These are phyloP conservation scores for Actinomucor elegans DNA, from an alignment of 371 early-diverging fungal species.

Conservation along the genomic window DNA sequence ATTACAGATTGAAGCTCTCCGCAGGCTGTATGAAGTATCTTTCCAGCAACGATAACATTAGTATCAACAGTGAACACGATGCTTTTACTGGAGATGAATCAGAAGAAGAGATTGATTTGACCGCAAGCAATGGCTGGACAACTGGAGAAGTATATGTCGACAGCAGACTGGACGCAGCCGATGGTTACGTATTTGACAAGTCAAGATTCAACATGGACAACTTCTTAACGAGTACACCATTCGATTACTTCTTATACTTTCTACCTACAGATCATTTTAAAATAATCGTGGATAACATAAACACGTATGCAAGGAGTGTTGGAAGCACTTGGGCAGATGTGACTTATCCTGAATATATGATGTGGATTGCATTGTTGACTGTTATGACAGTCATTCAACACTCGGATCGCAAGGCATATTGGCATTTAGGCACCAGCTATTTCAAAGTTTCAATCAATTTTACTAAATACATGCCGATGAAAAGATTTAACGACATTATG, in stretches of 20 bases:
- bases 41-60: neutral
- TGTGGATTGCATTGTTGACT: neutral
- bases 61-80: no score
- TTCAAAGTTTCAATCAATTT: no score
- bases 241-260: no score
- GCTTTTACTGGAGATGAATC: neutral
- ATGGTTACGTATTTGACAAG: no score
- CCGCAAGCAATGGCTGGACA: neutral
- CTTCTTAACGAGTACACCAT: no score
- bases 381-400: neutral
- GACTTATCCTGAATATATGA: neutral
- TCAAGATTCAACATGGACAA: no score
- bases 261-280: no score
- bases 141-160: neutral
- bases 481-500: no score
- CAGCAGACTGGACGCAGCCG: no score
- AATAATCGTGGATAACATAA: neutral
- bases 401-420: neutral
- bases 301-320: neutral
- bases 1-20: neutral
- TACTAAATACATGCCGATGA: no score
- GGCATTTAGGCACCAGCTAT: no score
- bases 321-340: neutral
- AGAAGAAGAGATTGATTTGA: conserved; percentile 3
- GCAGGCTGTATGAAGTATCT: conserved; percentile 1